Percentiles rank a stretch among this genome's conserved stretches.
phyloP scores from a whole-genome alignment of 176 grass and related monocot genomes.

The Miscanthus lutarioriparius region DNA sequence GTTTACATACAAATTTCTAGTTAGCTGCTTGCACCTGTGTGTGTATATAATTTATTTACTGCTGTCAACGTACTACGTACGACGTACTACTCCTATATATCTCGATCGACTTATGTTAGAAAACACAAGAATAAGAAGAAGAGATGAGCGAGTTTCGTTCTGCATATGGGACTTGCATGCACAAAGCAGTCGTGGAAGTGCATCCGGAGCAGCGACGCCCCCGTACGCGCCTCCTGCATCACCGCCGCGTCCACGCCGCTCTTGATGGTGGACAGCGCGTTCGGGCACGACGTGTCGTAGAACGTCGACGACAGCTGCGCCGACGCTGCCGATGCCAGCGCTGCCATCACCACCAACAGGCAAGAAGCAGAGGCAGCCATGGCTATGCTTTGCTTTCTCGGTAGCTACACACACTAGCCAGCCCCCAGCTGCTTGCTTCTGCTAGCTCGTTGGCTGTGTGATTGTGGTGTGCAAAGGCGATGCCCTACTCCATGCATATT shows the following conservation, averaged over 20 bases:
- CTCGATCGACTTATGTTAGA: too few species aligned
- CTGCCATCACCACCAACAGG: neutral
- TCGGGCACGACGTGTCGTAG: constrained; percentile 74
- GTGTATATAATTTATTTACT: too few species aligned
- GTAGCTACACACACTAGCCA: neutral
- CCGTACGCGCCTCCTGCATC: constrained; percentile 48
- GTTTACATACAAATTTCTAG: too few species aligned
- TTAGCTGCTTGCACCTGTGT: too few species aligned
- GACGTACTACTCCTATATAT: too few species aligned
- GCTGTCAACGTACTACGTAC: too few species aligned
- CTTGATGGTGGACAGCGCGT: constrained; percentile 56
- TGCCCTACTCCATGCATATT: neutral
- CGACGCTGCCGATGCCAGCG: neutral
- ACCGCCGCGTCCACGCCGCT: constrained; percentile 55
- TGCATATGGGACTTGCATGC: constrained; percentile 41
- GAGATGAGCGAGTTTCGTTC: too few species aligned
- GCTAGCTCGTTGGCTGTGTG: neutral
- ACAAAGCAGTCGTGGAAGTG: constrained; percentile 99
- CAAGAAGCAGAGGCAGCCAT: neutral
- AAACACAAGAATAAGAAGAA: too few species aligned
- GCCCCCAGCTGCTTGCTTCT: neutral
- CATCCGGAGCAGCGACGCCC: constrained; percentile 69
- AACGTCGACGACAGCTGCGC: constrained; percentile 78
- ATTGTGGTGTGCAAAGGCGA: neutral
- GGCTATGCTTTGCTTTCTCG: neutral